Base-by-base conservation (phyloP, 2,329 filamentous ascomycete genomes). In the Phaeophleospora eucalypticola region DNA sequence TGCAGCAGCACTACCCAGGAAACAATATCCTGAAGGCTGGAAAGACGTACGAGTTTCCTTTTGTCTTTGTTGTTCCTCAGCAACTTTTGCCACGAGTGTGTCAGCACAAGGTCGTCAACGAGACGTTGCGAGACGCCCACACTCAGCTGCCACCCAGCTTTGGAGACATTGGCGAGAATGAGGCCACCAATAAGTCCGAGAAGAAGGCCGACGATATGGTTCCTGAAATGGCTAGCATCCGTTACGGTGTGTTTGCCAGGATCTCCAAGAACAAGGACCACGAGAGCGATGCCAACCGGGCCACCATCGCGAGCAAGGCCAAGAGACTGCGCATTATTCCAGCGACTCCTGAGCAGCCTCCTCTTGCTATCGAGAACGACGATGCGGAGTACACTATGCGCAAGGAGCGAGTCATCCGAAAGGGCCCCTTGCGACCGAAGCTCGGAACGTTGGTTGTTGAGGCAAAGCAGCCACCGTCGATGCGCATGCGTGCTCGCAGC, bases 1-100 rank as follows among this genome's bases (percentile, higher is more conserved):
- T 76, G 35, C 63, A 75, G 2, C 60, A 67, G 14, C 63, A 67
- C n/a, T 76, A 82, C 47, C 81, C 82, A 0, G 69, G 71, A 27
- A 73, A 79, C 32, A 70, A 76, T 19, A 67, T 81, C 3, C 66
- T 82, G 2, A 70, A 76, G 56, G 72, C 76, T n/a, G 77, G 75
- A 10, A 70, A 69, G 50, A 71, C 68, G 9, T 84, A 84, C 63
- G 71, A 65, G 7, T 80, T 84, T 48, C 78, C 79, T 1, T 86
- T 85, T 61, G 75, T 74, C 19, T 86, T 86, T 58, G 79, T 80
- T 45, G 71, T 86, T 1, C 82, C 82, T 0, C 70, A 77, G 27
- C 74, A 75, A 15, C 67, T 86, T 3, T 73, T 86, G 0, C 80
- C 80, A 4, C 74, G 75, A 51, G 66, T 78, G 37, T 86, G 82